phyloP scores from a whole-genome alignment of 2,329 filamentous ascomycete species.

The Sporothrix schenckii region DNA sequence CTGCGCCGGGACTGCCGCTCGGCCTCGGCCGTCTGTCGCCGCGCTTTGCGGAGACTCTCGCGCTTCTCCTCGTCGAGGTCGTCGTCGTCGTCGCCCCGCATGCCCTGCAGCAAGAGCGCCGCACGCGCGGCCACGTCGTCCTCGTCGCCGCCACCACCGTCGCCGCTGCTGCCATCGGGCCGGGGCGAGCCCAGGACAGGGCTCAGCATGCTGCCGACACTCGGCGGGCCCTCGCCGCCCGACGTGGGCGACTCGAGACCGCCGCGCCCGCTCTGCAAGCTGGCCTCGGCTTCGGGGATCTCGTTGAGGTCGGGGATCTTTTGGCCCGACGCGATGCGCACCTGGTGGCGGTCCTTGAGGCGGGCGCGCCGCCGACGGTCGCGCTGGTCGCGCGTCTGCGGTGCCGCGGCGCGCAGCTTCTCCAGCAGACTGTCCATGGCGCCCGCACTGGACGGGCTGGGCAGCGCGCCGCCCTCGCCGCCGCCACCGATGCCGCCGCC shows the following conservation, averaged over 20 bases:
- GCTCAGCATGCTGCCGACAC: slow-evolving; percentile 57
- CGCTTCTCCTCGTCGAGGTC: slow-evolving; percentile 60
- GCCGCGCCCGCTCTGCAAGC: slow-evolving; percentile 40
- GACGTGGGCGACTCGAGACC: slow-evolving; percentile 40
- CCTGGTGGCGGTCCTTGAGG: slow-evolving; percentile 87
- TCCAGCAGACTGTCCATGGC: slow-evolving; percentile 96
- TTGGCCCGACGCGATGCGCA: slow-evolving; percentile 85
- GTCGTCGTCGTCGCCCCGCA: slow-evolving; percentile 67
- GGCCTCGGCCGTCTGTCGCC: slow-evolving; percentile 75
- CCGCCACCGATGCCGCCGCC: slow-evolving; percentile 47
- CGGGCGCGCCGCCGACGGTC: slow-evolving; percentile 84
- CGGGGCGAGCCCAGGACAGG: slow-evolving; percentile 53
- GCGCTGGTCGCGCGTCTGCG: slow-evolving; percentile 83
- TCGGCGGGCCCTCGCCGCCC: slow-evolving; percentile 45
- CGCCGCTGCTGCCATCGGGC: slow-evolving; percentile 57
- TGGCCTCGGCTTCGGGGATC: slow-evolving; percentile 58
- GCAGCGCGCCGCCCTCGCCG: slow-evolving; percentile 49
- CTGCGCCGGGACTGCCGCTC: slow-evolving; percentile 70
- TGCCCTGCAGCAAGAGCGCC: slow-evolving; percentile 78
- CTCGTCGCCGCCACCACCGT: slow-evolving; percentile 72
- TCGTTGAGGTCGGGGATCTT: slow-evolving; percentile 76
- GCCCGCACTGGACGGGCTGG: slow-evolving; percentile 73
- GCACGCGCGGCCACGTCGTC: slow-evolving; percentile 85
- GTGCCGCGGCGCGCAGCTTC: slow-evolving; percentile 90
- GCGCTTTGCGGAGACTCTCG: slow-evolving; percentile 62